These are phyloP conservation scores for Pinus tabuliformis DNA, from an alignment of 75 land plant species.

Conservation along the genomic window DNA sequence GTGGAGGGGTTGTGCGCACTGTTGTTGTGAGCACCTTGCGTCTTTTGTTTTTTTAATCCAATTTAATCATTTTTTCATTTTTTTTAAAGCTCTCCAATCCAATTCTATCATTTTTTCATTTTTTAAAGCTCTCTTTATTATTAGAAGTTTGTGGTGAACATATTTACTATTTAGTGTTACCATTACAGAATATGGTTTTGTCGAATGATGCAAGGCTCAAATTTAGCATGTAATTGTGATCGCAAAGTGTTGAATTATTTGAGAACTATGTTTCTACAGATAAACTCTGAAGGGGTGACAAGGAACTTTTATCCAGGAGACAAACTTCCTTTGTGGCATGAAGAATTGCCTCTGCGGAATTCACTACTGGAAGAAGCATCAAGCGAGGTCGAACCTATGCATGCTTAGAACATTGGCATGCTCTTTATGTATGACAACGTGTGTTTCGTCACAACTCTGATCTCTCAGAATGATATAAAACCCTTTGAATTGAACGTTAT, in stretches of 20 bases:
- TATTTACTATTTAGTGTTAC: background rate
- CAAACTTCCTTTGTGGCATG: slow-evolving; percentile 82
- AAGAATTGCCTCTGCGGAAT: slow-evolving; percentile 65
- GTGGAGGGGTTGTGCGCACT: slow-evolving; percentile 97
- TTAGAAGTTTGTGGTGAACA: background rate
- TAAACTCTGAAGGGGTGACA: slow-evolving; percentile 77
- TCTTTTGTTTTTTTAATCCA: too few relatives aligned
- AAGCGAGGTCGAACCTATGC: slow-evolving; percentile 6
- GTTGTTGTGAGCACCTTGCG: slow-evolving; percentile 51
- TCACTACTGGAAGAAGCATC: slow-evolving; percentile 38
- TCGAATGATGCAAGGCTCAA: background rate
- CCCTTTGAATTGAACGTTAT: too few relatives aligned
- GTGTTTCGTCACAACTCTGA: too few relatives aligned
- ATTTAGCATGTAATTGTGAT: background rate
- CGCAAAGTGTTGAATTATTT: background rate
- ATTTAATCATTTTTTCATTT: background rate
- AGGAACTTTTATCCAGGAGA: slow-evolving; percentile 84
- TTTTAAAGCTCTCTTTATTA: too few relatives aligned
- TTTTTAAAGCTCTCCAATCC: background rate
- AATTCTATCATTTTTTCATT: background rate
- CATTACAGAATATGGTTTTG: background rate
- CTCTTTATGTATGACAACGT: too few relatives aligned
- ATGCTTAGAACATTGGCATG: background rate
- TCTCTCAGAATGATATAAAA: too few relatives aligned
- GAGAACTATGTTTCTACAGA: slow-evolving; percentile 32